These are phyloP conservation scores for Saccharomycopsis fibuligera DNA, from an alignment of 805 yeast species.

Conservation along the genomic window DNA sequence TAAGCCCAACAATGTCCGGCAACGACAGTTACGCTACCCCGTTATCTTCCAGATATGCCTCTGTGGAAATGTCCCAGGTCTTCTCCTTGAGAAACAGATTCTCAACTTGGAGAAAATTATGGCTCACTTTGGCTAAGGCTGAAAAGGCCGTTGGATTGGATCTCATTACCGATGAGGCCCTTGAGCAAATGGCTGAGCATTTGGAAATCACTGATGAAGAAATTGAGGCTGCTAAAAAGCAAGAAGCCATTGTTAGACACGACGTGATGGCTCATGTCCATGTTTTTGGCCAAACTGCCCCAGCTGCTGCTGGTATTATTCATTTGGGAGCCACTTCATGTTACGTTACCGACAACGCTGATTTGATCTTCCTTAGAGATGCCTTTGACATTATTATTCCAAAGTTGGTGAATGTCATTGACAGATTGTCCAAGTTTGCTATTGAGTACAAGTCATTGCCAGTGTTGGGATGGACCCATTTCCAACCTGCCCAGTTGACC, in stretches of 20 bases:
- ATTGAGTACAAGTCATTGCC: conserved; percentile 90
- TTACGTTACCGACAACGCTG: conserved; percentile 97
- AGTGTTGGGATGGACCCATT: conserved; percentile 98
- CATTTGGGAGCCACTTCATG: conserved; percentile 98
- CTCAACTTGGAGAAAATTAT: conserved; percentile 96
- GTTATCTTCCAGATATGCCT: conserved; percentile 92
- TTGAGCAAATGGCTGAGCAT: conserved; percentile 75
- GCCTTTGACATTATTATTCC: conserved; percentile 92
- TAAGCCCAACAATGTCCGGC: conserved; percentile 9
- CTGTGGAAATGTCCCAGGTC: conserved; percentile 91
- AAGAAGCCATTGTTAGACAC: conserved; percentile 97
- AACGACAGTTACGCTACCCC: conserved; percentile 87
- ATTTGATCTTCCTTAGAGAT: conserved; percentile 90
- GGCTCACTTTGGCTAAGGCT: conserved; percentile 94
- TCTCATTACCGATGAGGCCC: conserved; percentile 85
- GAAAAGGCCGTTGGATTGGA: conserved; percentile 85
- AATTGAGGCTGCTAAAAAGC: conserved; percentile 78
- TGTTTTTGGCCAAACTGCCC: conserved; percentile 85
- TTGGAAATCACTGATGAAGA: conserved; percentile 87
- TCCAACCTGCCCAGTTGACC: conserved; percentile 98
- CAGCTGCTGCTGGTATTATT: conserved; percentile 95
- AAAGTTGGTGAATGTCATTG: conserved; percentile 91
- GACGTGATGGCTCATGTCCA: conserved; percentile 99
- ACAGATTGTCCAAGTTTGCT: conserved; percentile 84
- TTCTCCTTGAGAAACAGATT: conserved; percentile 91